These are phyloP conservation scores for Elaeis oleifera DNA, from an alignment of 202 grass and related monocot genomes.

Conservation along the genomic window DNA sequence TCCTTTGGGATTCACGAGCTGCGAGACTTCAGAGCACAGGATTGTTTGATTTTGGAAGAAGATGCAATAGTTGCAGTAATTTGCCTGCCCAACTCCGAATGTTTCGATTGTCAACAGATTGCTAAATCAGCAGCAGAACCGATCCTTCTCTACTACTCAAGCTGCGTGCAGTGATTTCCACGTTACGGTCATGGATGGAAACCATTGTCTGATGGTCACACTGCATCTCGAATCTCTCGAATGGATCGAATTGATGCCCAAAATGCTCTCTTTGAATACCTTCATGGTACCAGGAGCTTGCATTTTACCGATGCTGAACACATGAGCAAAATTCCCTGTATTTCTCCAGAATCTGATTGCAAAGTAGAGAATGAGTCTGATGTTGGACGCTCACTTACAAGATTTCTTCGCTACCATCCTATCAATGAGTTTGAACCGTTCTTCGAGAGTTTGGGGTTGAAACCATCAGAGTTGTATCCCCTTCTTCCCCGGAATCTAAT, in stretches of 20 bases:
- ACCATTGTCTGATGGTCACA: not conserved
- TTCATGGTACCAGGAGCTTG: conserved; percentile 32
- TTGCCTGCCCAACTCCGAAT: no score
- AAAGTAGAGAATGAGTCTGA: conserved; percentile 13
- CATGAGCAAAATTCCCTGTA: conserved; percentile 41
- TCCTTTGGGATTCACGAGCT: no score
- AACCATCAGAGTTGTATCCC: conserved; percentile 14
- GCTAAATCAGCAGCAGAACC: conserved; percentile 8
- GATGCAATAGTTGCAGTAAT: no score
- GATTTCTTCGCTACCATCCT: conserved; percentile 34
- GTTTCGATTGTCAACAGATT: not conserved
- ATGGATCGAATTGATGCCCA: conserved; percentile 25
- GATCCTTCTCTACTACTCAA: conserved; percentile 12
- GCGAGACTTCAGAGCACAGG: no score
- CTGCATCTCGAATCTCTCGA: conserved; percentile 4
- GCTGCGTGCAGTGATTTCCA: not conserved
- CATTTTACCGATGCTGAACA: conserved; percentile 36
- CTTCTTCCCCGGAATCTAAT: conserved; percentile 37
- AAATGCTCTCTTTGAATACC: conserved; percentile 43
- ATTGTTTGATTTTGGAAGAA: no score
- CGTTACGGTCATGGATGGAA: not conserved
- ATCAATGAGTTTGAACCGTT: conserved; percentile 62
- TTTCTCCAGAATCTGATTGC: conserved; percentile 31
- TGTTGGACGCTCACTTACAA: conserved; percentile 19
- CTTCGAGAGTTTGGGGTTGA: conserved; percentile 47